Evolutionary conservation across 1,139 yeast genomes (phyloP), one percentile per base, ranked within the genome.

Genomic region (Scheffersomyces insectosa): DNA sequence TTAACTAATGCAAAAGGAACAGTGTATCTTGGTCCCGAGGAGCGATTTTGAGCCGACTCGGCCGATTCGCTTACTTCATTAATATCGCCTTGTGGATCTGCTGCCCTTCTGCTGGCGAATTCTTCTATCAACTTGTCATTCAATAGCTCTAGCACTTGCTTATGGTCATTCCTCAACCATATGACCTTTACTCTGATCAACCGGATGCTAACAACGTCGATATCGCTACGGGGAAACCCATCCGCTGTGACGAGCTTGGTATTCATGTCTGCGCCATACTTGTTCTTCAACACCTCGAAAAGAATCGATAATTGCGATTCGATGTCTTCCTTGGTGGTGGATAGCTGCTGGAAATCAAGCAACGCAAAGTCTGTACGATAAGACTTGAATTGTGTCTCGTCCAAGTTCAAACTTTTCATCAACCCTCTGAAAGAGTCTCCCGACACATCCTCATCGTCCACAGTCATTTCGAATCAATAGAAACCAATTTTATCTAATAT

Each of bases 221-320:
- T 77, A 59, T 93, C 98, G 12, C 74, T 67, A 32, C 97, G 70
- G 0, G 99, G 99, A 53, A 79, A 93, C 31, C 97, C 97, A 55
- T 91, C 96, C 0, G 56, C 48, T 0, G 86, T 78, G 3, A 86
- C 62, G 50, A 91, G 66, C 0, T 82, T 72, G 0, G 95, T 83
- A 14, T 75, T 63, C 90, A 89, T 82, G 49, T 77, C 80, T 1
- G 77, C 83, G 32, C 69, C 65, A 38, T 66, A 68, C 34, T 62
- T 58, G 35, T 56, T 49, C 8, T 48, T 49, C n/a, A 74, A 55
- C 13, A 70, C 47, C 41, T 64, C 69, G 51, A 70, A 70, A 31
- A 73, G 55, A 13, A 51, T 38, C 12, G 54, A 46, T 33, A 74
- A 54, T 49, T 70, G 74, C 11, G 49, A 31, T 43, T 74, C 79